Percentiles rank a stretch among this genome's conserved stretches.
Evolutionary conservation across 208 protist species (phyloP).

Genomic region (Wallacemonas sp.): DNA sequence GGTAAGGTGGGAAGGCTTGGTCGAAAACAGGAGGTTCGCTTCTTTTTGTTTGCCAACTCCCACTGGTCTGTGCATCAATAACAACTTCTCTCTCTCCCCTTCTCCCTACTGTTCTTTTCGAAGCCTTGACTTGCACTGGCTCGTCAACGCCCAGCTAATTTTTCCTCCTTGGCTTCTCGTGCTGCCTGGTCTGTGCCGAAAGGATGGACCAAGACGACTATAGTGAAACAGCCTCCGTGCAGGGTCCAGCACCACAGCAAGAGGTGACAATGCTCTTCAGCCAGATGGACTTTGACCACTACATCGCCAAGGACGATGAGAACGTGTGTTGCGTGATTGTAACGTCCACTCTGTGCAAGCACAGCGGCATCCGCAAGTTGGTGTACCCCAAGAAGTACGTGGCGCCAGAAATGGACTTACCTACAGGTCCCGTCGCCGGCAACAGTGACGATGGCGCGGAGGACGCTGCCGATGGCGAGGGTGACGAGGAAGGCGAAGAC

Average conservation of each 20-base stretch:
- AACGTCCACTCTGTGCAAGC: constrained; percentile 71
- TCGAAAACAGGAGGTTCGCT: background rate
- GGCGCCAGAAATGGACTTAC: background rate
- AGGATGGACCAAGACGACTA: constrained; percentile 21
- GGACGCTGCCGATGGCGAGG: background rate
- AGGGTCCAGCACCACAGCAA: constrained; percentile 34
- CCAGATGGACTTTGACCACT: constrained; percentile 58
- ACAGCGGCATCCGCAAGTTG: constrained; percentile 56
- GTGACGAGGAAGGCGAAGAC: constrained; percentile 30
- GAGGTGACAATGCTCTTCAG: constrained; percentile 62
- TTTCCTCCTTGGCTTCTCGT: background rate
- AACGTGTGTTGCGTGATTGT: constrained; percentile 76
- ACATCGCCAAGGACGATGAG: constrained; percentile 48
- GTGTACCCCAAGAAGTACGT: constrained; percentile 37
- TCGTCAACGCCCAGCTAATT: too few species aligned
- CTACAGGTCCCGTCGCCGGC: background rate
- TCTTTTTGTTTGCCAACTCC: background rate
- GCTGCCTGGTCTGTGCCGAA: too few species aligned
- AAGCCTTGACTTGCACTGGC: too few species aligned
- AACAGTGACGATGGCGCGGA: constrained; percentile 11
- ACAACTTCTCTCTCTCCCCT: background rate
- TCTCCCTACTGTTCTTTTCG: constrained; percentile 9
- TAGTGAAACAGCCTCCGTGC: constrained; percentile 27
- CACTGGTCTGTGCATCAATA: background rate
- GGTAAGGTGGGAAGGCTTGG: background rate